Evolutionary conservation across 495 filamentous ascomycete species (phyloP).

Genomic region (Pyrenopolyporus hunteri): DNA sequence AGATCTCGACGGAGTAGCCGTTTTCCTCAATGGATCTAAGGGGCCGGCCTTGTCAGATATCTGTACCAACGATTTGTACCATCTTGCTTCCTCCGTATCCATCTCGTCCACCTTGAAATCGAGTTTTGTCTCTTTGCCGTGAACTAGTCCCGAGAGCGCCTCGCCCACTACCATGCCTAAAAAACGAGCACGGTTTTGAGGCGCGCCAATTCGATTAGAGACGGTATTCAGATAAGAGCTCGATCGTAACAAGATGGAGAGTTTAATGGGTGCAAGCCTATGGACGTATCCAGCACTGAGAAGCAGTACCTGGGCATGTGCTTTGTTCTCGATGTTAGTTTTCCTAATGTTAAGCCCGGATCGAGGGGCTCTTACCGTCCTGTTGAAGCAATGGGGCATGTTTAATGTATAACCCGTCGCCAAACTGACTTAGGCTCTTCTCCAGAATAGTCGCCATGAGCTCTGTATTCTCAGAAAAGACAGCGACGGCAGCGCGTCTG

Average conservation of each 20-base stretch:
- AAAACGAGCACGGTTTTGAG: conserved; percentile 76
- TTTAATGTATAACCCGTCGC: conserved; percentile 84
- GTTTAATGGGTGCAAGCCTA: conserved; percentile 61
- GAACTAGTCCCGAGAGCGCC: conserved; percentile 78
- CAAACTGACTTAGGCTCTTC: conserved; percentile 73
- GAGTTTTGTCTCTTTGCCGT: conserved; percentile 73
- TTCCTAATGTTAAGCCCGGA: not conserved
- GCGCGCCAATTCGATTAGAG: conserved; percentile 83
- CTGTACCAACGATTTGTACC: conserved; percentile 73
- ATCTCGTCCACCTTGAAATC: conserved; percentile 86
- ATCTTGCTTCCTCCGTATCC: conserved; percentile 70
- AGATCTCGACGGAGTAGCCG: conserved; percentile 15
- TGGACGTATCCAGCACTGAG: conserved; percentile 78
- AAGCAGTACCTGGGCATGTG: conserved; percentile 78
- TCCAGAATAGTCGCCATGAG: conserved; percentile 65
- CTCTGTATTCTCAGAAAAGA: conserved; percentile 59
- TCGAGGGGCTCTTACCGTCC: conserved; percentile 67
- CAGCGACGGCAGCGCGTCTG: conserved; percentile 69
- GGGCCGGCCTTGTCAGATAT: conserved; percentile 69
- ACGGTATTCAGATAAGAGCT: conserved; percentile 74
- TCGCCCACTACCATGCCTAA: conserved; percentile 91
- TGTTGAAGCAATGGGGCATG: conserved; percentile 83
- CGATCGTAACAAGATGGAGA: conserved; percentile 71
- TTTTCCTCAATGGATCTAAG: conserved; percentile 47
- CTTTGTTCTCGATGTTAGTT: conserved; percentile 53